Base-by-base conservation (phyloP, 352 stramenopile genomes). In the Globisporangium nodosum region DNA sequence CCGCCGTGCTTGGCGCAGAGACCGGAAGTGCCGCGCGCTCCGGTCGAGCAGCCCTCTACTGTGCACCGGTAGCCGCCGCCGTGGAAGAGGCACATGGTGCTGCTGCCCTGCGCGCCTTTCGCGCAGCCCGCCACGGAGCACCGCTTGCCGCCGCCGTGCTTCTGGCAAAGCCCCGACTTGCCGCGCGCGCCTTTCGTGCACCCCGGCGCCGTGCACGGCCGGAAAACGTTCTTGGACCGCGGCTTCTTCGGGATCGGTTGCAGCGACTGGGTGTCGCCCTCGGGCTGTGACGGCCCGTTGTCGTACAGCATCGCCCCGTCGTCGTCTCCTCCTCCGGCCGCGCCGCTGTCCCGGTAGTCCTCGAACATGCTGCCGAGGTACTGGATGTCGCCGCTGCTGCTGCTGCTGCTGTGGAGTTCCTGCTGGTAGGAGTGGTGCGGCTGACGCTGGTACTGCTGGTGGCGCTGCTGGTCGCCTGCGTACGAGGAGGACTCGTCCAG, bases 51-150 rank as follows among this genome's bases (percentile, higher is more conserved):
- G 31, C 80, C 79, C 3, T 78, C 67, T 6, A 88, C 63, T 1
- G 73, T 91, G 62, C 87, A 96, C 21, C 87, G 86, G 47, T 92
- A 91, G 48, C 84, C 88, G 8, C 86, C 87, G 51, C 87, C 87
- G 54, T 96, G 87, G 60, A 90, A 90, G 11, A 92, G 67, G 58
- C 83, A 92, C 64, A 79, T 77, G 53, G 58, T 76, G 62, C 77
- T 92, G 60, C 76, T 88, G 39, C 84, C 82, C 56, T 96, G 87
- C 6, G 85, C 87, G 15, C 87, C 86, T 58, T 96, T 95, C 40
- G 77, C 65, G 63, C 87, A 95, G 13, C 80, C 69, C 0, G 69
- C 53, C 2, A 65, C 58, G 0, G 71, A 69, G 53, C 87, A 96
- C 20, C 80, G 78, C 65, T 92, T 92, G 54, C 87, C 86, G 31